Conservation (phyloP, 2,329 filamentous ascomycete genomes). For the Diaporthe sp. region DNA sequence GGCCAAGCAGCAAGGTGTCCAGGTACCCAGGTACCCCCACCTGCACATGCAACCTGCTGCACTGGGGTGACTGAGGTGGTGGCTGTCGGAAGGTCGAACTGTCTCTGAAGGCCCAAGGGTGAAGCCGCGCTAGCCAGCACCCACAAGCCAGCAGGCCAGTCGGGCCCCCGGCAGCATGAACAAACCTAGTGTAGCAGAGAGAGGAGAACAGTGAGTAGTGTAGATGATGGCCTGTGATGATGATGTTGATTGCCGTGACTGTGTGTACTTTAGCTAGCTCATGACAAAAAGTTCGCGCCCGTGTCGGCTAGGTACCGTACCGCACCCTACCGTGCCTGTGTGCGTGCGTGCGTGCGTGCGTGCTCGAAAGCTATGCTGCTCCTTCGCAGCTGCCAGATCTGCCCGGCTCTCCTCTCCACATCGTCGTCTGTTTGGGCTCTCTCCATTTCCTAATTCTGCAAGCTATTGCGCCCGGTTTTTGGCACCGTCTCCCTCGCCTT, state of each 20-base stretch:
- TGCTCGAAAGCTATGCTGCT: not conserved
- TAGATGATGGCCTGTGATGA: not conserved
- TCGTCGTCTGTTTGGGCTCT: constrained; percentile 19
- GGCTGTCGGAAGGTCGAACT: constrained; percentile 26
- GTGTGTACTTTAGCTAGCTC: not conserved
- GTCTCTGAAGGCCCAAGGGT: constrained; percentile 20
- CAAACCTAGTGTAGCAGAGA: constrained; percentile 1
- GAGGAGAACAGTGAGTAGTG: not conserved
- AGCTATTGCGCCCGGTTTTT: not conserved
- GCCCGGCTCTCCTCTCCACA: not conserved
- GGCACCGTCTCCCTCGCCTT: not conserved
- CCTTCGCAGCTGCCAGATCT: not conserved
- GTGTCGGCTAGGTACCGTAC: not conserved
- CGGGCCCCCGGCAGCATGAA: constrained; percentile 9
- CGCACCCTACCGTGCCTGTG: too few relatives aligned
- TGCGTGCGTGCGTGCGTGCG: too few relatives aligned
- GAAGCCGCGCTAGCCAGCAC: constrained; percentile 23
- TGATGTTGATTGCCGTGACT: not conserved
- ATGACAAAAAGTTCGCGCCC: constrained; percentile 12
- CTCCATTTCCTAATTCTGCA: constrained; percentile 25
- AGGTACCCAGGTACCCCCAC: not conserved
- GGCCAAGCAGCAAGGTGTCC: not conserved
- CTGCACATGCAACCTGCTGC: constrained; percentile 3
- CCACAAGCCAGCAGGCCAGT: constrained; percentile 22
- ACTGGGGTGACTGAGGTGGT: not conserved